Evolutionary conservation across 73 alveolate species (phyloP), one percentile per base, ranked within the genome.

Genomic region (Paramecium octaurelia): DNA sequence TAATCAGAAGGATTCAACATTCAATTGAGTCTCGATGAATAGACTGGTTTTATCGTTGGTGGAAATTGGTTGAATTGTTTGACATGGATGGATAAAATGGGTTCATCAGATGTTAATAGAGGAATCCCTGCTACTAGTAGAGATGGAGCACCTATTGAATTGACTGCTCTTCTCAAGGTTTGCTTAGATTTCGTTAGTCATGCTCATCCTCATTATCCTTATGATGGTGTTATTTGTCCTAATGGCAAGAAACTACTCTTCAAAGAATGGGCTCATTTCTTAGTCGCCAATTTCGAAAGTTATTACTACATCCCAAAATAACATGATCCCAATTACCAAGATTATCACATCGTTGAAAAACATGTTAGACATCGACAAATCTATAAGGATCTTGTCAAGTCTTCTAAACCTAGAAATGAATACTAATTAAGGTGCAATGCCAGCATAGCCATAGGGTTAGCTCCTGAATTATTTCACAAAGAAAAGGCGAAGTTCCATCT

Each of bases 61-160:
- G 99, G 99, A 70, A 98, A 98, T 92, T 87, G 95, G 94, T 70
- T 92, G 88, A 98, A 98, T 93, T 98, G 99, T 83, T 98, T 99
- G 20, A 98, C 99, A 3, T 97, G 99, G 99, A 98, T 98, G 99
- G 99, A 98, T 92, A 98, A 98, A 91, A 98, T 98, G 99, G 99
- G 99, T 31, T 95, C 99, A 16, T 93, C 98, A 18, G 97, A 92
- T n/a, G 96, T 96, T 58, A 98, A 98, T 92, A 94, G 94, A 92
- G 99, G 99, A 9, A 93, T 96, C 69, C 99, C 99, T 27, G 99
- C 98, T 10, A 94, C 99, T 3, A 97, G 99, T 27, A 92, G 99
- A 93, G 99, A 98, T 94, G 99, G 99, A 1, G 99, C 99, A 12
- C 99, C 99, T 42, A 95, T 97, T 58, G 99, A 98, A 93, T 92